phyloP scores from a whole-genome alignment of 2,329 filamentous ascomycete genomes.

The Lecanicillium sp. region DNA sequence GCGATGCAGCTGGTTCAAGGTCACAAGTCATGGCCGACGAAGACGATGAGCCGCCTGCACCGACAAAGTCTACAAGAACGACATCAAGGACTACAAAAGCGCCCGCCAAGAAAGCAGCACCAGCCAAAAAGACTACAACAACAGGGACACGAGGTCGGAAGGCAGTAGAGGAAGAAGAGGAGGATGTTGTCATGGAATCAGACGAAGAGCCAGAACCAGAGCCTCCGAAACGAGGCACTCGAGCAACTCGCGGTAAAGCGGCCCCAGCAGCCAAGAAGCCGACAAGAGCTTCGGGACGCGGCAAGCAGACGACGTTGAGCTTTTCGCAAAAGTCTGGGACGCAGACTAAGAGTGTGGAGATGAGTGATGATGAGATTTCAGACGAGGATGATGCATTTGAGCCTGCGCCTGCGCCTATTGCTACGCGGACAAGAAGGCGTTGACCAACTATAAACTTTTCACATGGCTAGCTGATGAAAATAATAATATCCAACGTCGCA shows the following conservation, averaged over 20 bases:
- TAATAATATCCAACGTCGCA: neutral
- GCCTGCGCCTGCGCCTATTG: constrained; percentile 29
- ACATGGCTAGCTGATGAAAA: neutral
- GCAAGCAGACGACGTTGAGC: constrained; percentile 40
- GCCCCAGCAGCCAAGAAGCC: constrained; percentile 14
- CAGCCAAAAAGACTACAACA: constrained; percentile 22
- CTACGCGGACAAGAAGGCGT: constrained; percentile 23
- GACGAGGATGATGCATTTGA: constrained; percentile 52
- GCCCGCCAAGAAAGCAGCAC: constrained; percentile 36
- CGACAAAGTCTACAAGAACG: constrained; percentile 26
- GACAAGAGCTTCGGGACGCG: constrained; percentile 16
- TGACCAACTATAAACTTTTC: too few relatives aligned
- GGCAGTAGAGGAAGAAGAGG: constrained; percentile 21
- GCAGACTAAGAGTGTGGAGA: constrained; percentile 43
- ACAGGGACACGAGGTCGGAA: constrained; percentile 27
- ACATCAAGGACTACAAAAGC: constrained; percentile 30
- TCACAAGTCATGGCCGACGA: constrained; percentile 31
- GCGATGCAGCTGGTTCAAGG: constrained; percentile 14
- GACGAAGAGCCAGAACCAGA: constrained; percentile 35
- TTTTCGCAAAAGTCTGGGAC: constrained; percentile 38
- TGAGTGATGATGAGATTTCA: constrained; percentile 58
- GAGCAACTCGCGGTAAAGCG: constrained; percentile 8
- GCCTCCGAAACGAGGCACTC: constrained; percentile 16
- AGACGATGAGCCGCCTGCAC: constrained; percentile 33
- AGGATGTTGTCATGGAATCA: constrained; percentile 47